Evolutionary conservation across 2,329 filamentous ascomycete species (phyloP).

Genomic region (Fusarium caatingaense): DNA sequence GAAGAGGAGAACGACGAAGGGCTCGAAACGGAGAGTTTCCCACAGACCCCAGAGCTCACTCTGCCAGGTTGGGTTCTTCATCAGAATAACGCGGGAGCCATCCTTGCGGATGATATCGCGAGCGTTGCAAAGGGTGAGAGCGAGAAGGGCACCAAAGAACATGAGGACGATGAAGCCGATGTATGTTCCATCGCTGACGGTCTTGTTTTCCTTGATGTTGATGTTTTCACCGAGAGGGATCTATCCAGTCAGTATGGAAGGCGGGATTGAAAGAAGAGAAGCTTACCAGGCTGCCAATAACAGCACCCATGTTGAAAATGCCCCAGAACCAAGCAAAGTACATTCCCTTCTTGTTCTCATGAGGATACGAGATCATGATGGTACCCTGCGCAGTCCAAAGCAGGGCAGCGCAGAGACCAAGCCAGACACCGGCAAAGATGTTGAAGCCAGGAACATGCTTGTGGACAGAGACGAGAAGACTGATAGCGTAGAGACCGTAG

Average conservation of each 20-base stretch:
- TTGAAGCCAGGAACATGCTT: slow-evolving; percentile 55
- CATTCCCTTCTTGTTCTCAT: slow-evolving; percentile 82
- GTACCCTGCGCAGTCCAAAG: slow-evolving; percentile 86
- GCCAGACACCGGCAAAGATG: slow-evolving; percentile 79
- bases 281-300: slow-evolving; percentile 77
- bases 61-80: slow-evolving; percentile 91
- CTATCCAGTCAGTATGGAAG: slow-evolving; percentile 54
- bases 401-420: slow-evolving; percentile 82
- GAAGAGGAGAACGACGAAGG: slow-evolving; percentile 77
- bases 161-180: slow-evolving; percentile 89
- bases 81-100: slow-evolving; percentile 82
- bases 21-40: slow-evolving; percentile 76
- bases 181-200: slow-evolving; percentile 83
- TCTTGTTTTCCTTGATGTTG: slow-evolving; percentile 46
- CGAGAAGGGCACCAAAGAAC: slow-evolving; percentile 74
- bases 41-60: slow-evolving; percentile 81
- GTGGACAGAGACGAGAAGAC: slow-evolving; percentile 77
- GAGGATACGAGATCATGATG: slow-evolving; percentile 91
- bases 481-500: slow-evolving; percentile 76
- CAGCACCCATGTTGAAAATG: slow-evolving; percentile 92
- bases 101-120: slow-evolving; percentile 79
- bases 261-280: rapidly evolving
- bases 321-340: slow-evolving; percentile 95
- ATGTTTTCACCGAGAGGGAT: slow-evolving; percentile 53
- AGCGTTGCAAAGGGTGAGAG: slow-evolving; percentile 77